These are phyloP conservation scores for Cladosporium sphaerospermum DNA, from an alignment of 2,329 filamentous ascomycete genomes.

Conservation along the genomic window DNA sequence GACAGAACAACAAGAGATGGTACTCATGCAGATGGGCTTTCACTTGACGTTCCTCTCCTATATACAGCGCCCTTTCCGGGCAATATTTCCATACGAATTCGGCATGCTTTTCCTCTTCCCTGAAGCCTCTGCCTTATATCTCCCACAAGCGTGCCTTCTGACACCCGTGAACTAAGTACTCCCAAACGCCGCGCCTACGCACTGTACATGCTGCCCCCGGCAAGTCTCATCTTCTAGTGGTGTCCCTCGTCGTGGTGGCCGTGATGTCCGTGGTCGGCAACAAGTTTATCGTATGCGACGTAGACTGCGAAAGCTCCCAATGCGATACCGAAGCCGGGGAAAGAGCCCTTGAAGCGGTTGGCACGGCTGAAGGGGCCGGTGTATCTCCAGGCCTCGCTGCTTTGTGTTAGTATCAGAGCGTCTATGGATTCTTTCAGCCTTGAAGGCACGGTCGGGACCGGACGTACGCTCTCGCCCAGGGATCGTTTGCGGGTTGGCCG, in stretches of 20 bases:
- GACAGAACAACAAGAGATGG: too few relatives aligned
- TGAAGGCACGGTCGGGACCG: neutral
- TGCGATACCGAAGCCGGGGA: constrained; percentile 89
- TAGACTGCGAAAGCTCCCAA: constrained; percentile 86
- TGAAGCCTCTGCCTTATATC: constrained; percentile 9
- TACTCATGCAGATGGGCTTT: too few relatives aligned
- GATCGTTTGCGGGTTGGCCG: constrained; percentile 54
- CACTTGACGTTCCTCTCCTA: constrained; percentile 8
- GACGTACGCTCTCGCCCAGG: constrained; percentile 57
- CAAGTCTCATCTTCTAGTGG: constrained; percentile 14
- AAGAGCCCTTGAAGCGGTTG: constrained; percentile 80
- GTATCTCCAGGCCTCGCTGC: constrained; percentile 93
- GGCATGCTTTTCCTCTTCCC: constrained; percentile 9
- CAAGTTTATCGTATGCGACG: constrained; percentile 82
- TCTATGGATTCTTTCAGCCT: neutral
- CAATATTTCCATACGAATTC: neutral
- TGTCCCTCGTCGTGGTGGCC: constrained; percentile 20
- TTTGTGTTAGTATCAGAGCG: neutral
- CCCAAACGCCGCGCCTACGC: constrained; percentile 15
- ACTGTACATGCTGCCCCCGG: constrained; percentile 14
- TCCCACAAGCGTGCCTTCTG: neutral
- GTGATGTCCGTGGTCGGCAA: constrained; percentile 52
- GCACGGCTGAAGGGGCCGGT: constrained; percentile 77
- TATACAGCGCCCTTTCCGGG: constrained; percentile 7
- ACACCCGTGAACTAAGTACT: constrained; percentile 10